Conservation (phyloP, 2,329 filamentous ascomycete species). For the Magnaporthiopsis poae region DNA sequence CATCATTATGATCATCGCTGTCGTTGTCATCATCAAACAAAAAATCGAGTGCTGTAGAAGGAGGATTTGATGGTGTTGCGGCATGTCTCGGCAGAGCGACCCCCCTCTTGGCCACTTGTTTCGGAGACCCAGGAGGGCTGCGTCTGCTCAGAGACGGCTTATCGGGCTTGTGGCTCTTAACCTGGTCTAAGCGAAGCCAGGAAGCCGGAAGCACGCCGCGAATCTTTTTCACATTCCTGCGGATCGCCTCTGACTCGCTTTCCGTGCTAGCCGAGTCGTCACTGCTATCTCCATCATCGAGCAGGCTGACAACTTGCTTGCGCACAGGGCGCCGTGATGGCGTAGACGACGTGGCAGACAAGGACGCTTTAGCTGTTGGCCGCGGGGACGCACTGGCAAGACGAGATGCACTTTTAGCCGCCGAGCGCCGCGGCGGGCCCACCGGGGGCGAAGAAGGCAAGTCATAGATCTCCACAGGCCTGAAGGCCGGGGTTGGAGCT, state of each 20-base stretch:
- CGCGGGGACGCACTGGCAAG: not conserved
- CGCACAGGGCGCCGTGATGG: no score
- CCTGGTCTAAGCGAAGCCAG: slow-evolving; percentile 52
- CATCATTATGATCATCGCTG: slow-evolving; percentile 10
- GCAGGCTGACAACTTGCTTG: not conserved
- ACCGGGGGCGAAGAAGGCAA: not conserved
- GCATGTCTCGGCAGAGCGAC: slow-evolving; percentile 37
- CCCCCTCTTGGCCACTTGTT: slow-evolving; percentile 33
- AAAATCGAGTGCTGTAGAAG: slow-evolving; percentile 17
- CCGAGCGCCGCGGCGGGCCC: not conserved
- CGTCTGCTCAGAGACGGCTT: slow-evolving; percentile 19
- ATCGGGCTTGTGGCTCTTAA: slow-evolving; percentile 25
- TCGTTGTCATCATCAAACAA: slow-evolving; percentile 35
- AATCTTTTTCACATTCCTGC: slow-evolving; percentile 35
- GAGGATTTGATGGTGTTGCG: slow-evolving; percentile 15
- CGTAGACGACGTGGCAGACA: not conserved
- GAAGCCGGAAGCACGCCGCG: slow-evolving; percentile 57
- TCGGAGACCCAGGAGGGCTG: slow-evolving; percentile 26
- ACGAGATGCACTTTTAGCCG: not conserved
- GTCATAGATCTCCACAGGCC: not conserved
- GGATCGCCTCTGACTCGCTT: slow-evolving; percentile 32
- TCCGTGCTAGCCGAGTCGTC: slow-evolving; percentile 17
- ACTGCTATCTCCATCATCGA: slow-evolving; percentile 1
- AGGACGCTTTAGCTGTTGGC: not conserved
- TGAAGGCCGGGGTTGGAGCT: not conserved